These are phyloP conservation scores for Rubia tinctorum DNA, from an alignment of 305 asterid genomes.

Conservation along the genomic window DNA sequence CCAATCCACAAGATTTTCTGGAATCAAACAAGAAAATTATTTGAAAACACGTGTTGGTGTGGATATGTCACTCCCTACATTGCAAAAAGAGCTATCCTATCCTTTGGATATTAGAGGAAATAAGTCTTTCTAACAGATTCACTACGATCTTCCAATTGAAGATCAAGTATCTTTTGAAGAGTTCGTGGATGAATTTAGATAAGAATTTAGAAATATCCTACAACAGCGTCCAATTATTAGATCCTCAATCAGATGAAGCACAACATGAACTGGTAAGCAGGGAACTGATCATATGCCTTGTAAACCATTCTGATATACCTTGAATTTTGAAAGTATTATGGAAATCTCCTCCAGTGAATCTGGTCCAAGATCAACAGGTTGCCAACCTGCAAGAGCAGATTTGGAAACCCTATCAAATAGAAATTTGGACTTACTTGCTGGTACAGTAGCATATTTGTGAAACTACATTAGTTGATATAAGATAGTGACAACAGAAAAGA, in stretches of 20 bases:
- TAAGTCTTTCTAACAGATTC: not conserved
- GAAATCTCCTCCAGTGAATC: constrained; percentile 59
- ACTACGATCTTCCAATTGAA: not conserved
- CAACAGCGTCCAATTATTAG: not conserved
- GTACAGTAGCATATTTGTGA: not conserved
- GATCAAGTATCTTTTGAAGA: not conserved
- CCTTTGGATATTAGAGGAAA: not conserved
- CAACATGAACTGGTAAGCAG: not conserved
- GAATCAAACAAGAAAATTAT: constrained; percentile 9
- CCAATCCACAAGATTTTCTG: constrained; percentile 91
- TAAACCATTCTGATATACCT: constrained; percentile 35
- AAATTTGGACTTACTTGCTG: not conserved
- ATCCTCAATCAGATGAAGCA: not conserved
- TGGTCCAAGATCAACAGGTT: constrained; percentile 87
- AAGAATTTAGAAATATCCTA: not conserved
- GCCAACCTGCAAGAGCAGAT: constrained; percentile 55
- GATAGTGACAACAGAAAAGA: not conserved
- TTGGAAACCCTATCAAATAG: not conserved
- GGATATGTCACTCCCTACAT: not conserved
- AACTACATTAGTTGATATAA: not conserved
- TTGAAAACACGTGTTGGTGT: not conserved
- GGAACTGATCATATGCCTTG: not conserved
- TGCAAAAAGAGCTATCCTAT: not conserved
- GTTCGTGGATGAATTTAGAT: constrained; percentile 1
- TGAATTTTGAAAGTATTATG: constrained; percentile 49